Base-by-base conservation (phyloP, 2,329 filamentous ascomycete genomes). In the Endoconidiophora polonica region DNA sequence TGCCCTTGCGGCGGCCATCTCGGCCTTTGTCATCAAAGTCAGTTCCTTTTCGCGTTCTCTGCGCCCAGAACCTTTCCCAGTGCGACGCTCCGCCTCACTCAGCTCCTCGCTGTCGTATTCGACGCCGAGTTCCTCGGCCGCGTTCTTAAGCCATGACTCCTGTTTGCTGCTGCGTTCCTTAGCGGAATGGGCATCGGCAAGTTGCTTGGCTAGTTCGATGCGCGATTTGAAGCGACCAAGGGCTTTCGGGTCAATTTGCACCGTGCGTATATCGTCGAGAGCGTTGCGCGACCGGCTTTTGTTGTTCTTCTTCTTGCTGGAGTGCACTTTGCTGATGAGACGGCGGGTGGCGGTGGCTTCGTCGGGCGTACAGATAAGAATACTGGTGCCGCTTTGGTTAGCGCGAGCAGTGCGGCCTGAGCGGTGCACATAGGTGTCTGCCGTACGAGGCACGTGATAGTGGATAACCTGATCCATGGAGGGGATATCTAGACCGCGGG, bases 381-480 rank as follows among this genome's bases (percentile, higher is more conserved):
- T 79, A 58, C 86, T 94, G 36, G 84, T 76, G 37, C 91, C 91
- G 0, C 74, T 76, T 10, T 76, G 76, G 18, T 81, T 76, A 2
- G 84, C 90, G 59, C 91, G 85, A 2, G 91, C 91, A 1, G 91
- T 96, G 56, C 91, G 84, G 10, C 91, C 91, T 1, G 91, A 95
- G 22, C 91, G 81, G 62, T 98, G 91, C 12, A 98, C 88, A 61
- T 98, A 98, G 44, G 83, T 83, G 63, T 96, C 90, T 33, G 91
- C 91, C 1, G 86, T 73, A 52, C 88, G 83, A 1, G 91, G 91
- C 0, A 95, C 80, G 63, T 98, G 90, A 66, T 98, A 98, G 66
- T 98, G 91, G 16, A 98, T 69, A 14, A 98, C 83, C 12, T 94
- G 73, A 57, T 95, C 83, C 44, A 96, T 86, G 33, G 80, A 78